Conservation (phyloP, 2,329 filamentous ascomycete species). For the Colletotrichum spinosum region DNA sequence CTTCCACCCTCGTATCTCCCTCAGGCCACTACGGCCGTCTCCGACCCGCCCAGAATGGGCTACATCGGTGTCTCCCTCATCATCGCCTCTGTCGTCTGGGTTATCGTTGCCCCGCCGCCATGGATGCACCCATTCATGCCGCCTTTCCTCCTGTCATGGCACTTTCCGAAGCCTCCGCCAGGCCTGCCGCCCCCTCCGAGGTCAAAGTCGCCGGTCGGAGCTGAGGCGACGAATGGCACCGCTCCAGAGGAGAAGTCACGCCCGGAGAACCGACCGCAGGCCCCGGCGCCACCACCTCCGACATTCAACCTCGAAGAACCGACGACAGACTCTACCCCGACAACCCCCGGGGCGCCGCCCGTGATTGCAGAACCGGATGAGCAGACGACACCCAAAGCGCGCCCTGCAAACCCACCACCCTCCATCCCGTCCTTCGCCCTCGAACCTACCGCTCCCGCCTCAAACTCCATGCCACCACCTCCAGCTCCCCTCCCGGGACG, state of each 20-base stretch:
- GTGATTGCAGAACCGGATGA: constrained; percentile 45
- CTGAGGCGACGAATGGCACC: background rate
- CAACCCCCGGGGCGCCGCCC: constrained; percentile 25
- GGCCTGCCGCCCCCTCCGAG: constrained; percentile 9
- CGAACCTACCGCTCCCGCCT: constrained; percentile 29
- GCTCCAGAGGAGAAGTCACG: background rate
- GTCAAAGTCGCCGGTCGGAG: constrained; percentile 24
- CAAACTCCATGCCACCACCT: background rate
- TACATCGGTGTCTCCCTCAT: constrained; percentile 72
- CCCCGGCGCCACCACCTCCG: constrained; percentile 31
- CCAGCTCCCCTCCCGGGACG: background rate
- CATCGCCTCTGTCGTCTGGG: constrained; percentile 68
- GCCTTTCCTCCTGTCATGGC: constrained; percentile 47
- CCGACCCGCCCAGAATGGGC: constrained; percentile 52
- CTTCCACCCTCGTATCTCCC: background rate
- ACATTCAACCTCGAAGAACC: constrained; percentile 19
- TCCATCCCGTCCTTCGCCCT: constrained; percentile 61
- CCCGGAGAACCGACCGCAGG: background rate
- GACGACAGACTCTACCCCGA: constrained; percentile 39
- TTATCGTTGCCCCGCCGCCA: constrained; percentile 65
- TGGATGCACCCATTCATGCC: constrained; percentile 61
- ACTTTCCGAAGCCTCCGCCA: constrained; percentile 1
- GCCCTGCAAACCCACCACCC: constrained; percentile 42
- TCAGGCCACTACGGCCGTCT: background rate
- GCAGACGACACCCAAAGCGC: constrained; percentile 66